phyloP scores from a whole-genome alignment of 176 grass and related monocot species.

The Rhynchospora pubera region DNA sequence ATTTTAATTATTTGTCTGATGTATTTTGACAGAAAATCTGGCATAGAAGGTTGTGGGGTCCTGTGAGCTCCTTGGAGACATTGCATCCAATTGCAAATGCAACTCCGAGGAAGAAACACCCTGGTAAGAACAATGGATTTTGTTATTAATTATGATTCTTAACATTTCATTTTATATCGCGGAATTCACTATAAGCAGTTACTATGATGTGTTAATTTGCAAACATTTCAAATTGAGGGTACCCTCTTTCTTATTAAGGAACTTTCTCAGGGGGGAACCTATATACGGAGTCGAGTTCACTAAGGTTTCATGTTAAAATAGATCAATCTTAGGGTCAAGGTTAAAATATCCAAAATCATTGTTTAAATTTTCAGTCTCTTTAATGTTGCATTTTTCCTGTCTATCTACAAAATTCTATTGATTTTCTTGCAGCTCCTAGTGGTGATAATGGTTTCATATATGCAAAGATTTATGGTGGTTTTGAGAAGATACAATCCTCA shows the following conservation, averaged over 20 bases:
- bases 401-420: slow-evolving; percentile 3
- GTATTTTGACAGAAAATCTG: slow-evolving; percentile 48
- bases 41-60: slow-evolving; percentile 74
- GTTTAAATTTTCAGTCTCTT: slow-evolving; percentile 6
- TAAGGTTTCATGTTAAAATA: no score
- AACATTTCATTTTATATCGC: background rate
- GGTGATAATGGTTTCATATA: slow-evolving; percentile 89
- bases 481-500: slow-evolving; percentile 95
- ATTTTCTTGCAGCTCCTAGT: slow-evolving; percentile 45
- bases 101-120: slow-evolving; percentile 46
- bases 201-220: background rate
- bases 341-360: slow-evolving; percentile 12
- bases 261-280: no score
- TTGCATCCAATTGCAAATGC: slow-evolving; percentile 55
- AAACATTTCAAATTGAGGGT: background rate
- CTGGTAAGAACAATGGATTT: slow-evolving; percentile 41
- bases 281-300: no score
- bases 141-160: background rate
- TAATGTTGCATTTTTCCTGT: slow-evolving; percentile 6
- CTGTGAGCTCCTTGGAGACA: slow-evolving; percentile 48
- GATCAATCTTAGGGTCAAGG: background rate
- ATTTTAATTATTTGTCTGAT: background rate
- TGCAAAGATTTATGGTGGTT: slow-evolving; percentile 94
- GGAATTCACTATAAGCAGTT: background rate
- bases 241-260: no score